Conservation (phyloP, 768 basidiomycete species). For the Sarcomyxa edulis region DNA sequence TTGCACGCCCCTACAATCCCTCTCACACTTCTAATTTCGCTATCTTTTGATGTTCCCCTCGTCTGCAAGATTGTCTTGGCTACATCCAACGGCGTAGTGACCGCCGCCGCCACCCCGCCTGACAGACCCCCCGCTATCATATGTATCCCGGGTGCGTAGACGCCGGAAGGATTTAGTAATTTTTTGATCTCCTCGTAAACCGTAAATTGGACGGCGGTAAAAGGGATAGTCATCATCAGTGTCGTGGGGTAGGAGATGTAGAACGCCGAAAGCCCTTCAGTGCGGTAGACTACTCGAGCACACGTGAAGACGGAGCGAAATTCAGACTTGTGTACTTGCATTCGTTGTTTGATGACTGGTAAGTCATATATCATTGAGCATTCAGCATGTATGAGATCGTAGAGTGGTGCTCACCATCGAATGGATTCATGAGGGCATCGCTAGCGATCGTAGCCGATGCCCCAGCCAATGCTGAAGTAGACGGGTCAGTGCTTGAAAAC, state of each 20-base stretch:
- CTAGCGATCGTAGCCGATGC: slow-evolving; percentile 92
- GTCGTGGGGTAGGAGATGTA: slow-evolving; percentile 99
- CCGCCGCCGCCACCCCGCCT: slow-evolving; percentile 90
- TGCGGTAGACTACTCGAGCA: slow-evolving; percentile 76
- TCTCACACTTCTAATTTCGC: slow-evolving; percentile 74
- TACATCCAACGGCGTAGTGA: slow-evolving; percentile 96
- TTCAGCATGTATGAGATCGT: too few species aligned
- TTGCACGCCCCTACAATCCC: slow-evolving; percentile 87
- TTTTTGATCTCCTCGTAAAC: slow-evolving; percentile 92
- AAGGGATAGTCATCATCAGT: slow-evolving; percentile 92
- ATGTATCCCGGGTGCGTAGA: slow-evolving; percentile 92
- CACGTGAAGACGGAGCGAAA: slow-evolving; percentile 87
- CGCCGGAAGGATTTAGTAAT: slow-evolving; percentile 76
- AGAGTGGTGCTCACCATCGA: slow-evolving; percentile 70
- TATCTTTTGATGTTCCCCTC: slow-evolving; percentile 81
- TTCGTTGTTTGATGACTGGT: slow-evolving; percentile 93
- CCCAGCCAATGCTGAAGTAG: slow-evolving; percentile 73
- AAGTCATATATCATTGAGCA: too few species aligned
- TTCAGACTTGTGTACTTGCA: slow-evolving; percentile 95
- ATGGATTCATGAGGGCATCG: slow-evolving; percentile 99
- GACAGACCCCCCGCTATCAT: slow-evolving; percentile 89
- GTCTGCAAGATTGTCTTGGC: slow-evolving; percentile 97
- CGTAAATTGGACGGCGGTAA: slow-evolving; percentile 97
- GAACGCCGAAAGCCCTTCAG: slow-evolving; percentile 87
- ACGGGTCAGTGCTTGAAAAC: slow-evolving; percentile 3